Evolutionary conservation across 2,329 filamentous ascomycete species (phyloP).

Genomic region (Aurifilum marmelostoma): DNA sequence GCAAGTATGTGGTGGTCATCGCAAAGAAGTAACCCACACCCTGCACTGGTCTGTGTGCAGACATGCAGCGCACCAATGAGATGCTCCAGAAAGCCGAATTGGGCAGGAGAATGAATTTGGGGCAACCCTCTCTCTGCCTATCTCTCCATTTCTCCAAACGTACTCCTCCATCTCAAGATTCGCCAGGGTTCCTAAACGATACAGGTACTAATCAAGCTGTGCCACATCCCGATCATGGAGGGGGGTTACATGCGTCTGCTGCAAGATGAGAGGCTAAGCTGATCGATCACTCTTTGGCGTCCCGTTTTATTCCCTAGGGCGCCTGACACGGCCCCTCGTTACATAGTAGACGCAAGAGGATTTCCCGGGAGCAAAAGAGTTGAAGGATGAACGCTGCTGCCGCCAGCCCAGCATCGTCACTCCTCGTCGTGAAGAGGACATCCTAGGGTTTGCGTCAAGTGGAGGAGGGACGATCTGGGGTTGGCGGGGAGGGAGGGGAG

Average conservation of each 20-base stretch:
- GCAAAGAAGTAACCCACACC: not conserved
- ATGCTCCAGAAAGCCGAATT: not conserved
- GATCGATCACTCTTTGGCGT: not conserved
- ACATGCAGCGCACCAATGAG: conserved; percentile 3
- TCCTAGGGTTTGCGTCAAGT: not conserved
- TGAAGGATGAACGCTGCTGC: not conserved
- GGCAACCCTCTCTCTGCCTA: not conserved
- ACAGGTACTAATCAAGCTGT: not conserved
- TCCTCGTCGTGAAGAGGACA: not conserved
- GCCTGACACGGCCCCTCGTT: not conserved
- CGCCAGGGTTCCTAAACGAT: not conserved
- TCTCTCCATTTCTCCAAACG: not conserved
- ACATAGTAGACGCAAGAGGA: not conserved
- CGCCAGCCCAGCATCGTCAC: not conserved
- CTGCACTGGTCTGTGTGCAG: not conserved
- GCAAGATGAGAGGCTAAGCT: not conserved
- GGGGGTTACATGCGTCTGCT: not conserved
- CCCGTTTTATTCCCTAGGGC: not conserved
- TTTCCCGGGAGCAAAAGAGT: not conserved
- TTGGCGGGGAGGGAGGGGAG: not conserved
- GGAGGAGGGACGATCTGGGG: not conserved
- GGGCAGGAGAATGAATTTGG: conserved; percentile 5
- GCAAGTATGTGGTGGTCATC: no score
- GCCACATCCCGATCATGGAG: not conserved
- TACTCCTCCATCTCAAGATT: not conserved